Evolutionary conservation across 177 flowering plant species (phyloP).

Genomic region (Vitis hybrid): DNA sequence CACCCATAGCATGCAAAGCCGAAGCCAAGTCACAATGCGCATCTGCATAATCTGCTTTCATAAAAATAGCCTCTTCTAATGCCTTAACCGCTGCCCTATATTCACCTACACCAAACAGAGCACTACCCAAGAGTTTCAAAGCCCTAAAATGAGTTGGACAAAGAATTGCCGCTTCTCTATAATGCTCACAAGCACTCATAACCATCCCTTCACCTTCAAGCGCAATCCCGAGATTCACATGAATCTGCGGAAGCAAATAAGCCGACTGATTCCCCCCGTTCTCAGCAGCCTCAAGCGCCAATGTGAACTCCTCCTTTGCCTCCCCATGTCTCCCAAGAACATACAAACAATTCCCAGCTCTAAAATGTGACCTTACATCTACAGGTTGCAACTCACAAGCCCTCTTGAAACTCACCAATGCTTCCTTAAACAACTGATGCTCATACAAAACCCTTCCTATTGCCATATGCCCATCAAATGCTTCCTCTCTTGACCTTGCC

Average conservation of each 20-base stretch:
- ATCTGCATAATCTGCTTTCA: slow-evolving; percentile 90
- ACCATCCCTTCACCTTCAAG: slow-evolving; percentile 98
- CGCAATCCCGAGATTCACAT: slow-evolving; percentile 89
- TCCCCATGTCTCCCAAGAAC: slow-evolving; percentile 62
- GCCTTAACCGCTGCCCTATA: slow-evolving; percentile 95
- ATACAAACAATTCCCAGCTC: slow-evolving; percentile 79
- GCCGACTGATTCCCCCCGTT: slow-evolving; percentile 85
- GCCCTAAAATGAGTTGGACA: slow-evolving; percentile 95
- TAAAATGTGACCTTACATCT: slow-evolving; percentile 87
- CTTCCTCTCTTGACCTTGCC: slow-evolving; percentile 79
- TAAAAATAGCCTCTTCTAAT: slow-evolving; percentile 85
- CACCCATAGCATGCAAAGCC: slow-evolving; percentile 84
- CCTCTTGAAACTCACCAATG: slow-evolving; percentile 79
- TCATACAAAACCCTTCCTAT: slow-evolving; percentile 88
- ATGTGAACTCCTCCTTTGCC: slow-evolving; percentile 73
- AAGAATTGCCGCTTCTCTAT: slow-evolving; percentile 95
- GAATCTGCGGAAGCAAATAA: slow-evolving; percentile 88
- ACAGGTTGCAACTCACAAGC: slow-evolving; percentile 89
- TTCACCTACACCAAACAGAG: slow-evolving; percentile 92
- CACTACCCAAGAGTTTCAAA: slow-evolving; percentile 95
- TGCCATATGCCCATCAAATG: slow-evolving; percentile 97
- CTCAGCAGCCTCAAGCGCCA: slow-evolving; percentile 89
- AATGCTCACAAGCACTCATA: slow-evolving; percentile 92
- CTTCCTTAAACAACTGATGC: slow-evolving; percentile 77
- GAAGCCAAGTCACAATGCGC: slow-evolving; percentile 98